Percentiles rank a stretch among this genome's conserved stretches.
phyloP scores from a whole-genome alignment of 208 protist species.

The Plasmodiophora brassicae region DNA sequence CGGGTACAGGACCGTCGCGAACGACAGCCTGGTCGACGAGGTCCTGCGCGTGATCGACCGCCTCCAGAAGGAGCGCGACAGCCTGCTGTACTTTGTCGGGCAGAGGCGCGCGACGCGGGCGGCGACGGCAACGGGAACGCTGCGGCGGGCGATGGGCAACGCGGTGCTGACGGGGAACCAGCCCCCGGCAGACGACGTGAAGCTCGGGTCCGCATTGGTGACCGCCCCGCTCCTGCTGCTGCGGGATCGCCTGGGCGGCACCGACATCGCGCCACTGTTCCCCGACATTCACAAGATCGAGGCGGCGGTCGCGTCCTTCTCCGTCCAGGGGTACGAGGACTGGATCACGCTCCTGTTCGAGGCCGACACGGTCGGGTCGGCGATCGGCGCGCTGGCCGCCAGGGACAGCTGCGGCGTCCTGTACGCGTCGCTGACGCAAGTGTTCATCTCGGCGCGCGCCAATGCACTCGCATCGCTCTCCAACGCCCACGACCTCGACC shows the following conservation, averaged over 20 bases:
- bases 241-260: not conserved
- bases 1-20: not conserved
- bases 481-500: not conserved
- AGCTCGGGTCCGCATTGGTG: not conserved
- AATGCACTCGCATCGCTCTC: not conserved
- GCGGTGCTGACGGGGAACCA: not conserved
- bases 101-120: not conserved
- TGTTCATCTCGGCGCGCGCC: not conserved
- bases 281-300: conserved; percentile 21
- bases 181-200: too few species aligned
- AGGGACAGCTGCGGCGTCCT: not conserved
- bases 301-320: conserved; percentile 1
- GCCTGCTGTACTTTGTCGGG: conserved; percentile 31
- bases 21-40: not conserved
- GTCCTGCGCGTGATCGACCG: not conserved
- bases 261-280: not conserved
- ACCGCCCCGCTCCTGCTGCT: not conserved
- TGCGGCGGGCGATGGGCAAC: not conserved
- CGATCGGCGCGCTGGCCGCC: not conserved
- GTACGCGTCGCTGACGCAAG: not conserved
- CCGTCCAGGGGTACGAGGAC: not conserved
- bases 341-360: conserved; percentile 13
- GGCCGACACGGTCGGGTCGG: not conserved
- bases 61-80: not conserved
- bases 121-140: not conserved